Conservation (phyloP, 2,329 filamentous ascomycete species). For the Paradendryphiella salina region DNA sequence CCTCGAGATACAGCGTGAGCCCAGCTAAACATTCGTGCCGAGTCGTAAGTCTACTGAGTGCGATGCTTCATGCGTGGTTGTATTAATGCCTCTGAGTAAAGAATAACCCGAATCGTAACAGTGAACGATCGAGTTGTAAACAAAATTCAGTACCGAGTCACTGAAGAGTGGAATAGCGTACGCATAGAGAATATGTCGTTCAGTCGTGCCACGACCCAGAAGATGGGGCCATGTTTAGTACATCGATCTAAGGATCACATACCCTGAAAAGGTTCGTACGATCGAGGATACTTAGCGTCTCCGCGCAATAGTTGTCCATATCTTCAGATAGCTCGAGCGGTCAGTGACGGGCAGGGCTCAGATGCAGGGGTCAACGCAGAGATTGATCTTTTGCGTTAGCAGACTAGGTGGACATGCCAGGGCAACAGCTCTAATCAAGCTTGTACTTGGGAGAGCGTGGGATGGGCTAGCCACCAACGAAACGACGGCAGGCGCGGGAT, state of each 20-base stretch:
- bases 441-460: background rate
- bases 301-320: conserved; percentile 3
- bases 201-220: background rate
- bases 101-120: background rate
- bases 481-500: background rate
- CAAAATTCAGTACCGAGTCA: background rate
- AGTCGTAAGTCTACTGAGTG: background rate
- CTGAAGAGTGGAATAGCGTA: background rate
- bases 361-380: conserved; percentile 3
- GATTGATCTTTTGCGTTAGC: conserved; percentile 1
- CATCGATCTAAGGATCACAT: background rate
- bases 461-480: background rate
- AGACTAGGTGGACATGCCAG: background rate
- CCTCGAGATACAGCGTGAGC: background rate
- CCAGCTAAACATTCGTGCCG: background rate
- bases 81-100: background rate
- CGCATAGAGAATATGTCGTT: background rate
- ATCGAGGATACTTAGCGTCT: background rate
- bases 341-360: conserved; percentile 3
- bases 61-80: background rate
- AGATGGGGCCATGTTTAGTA: conserved; percentile 1
- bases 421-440: background rate
- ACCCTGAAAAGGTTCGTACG: conserved; percentile 5
- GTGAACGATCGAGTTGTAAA: background rate
- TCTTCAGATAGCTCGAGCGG: background rate